These are phyloP conservation scores for Agapanthus africanus DNA, from an alignment of 106 monocot species.

Conservation along the genomic window DNA sequence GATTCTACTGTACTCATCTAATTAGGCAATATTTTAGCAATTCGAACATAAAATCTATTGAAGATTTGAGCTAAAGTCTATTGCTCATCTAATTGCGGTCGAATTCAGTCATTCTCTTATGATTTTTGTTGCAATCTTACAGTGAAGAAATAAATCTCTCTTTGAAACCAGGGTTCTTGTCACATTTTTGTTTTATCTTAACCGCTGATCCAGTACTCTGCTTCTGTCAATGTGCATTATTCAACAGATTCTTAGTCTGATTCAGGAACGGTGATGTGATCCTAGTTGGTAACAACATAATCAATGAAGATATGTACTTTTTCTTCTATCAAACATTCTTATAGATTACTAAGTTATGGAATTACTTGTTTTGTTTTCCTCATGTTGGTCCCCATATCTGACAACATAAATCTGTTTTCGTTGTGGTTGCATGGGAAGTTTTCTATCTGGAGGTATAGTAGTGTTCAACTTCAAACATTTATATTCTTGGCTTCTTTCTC, in stretches of 20 bases:
- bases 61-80: too few species aligned
- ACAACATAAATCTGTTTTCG: too few species aligned
- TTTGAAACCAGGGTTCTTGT: background rate
- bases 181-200: background rate
- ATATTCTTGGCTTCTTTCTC: too few species aligned
- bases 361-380: background rate
- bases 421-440: too few species aligned
- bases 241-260: background rate
- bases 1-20: too few species aligned
- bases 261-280: background rate
- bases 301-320: background rate
- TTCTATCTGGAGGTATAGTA: too few species aligned
- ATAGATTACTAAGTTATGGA: background rate
- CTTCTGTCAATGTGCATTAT: background rate
- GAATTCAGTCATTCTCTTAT: background rate
- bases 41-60: too few species aligned
- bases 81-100: too few species aligned
- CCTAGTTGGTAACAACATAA: background rate
- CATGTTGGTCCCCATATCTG: too few species aligned
- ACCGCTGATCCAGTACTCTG: background rate
- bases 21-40: too few species aligned
- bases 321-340: slow-evolving; percentile 1
- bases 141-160: background rate
- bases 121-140: background rate
- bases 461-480: too few species aligned